phyloP scores from a whole-genome alignment of 2,329 filamentous ascomycete species.

The Cytospora paraplurivora region DNA sequence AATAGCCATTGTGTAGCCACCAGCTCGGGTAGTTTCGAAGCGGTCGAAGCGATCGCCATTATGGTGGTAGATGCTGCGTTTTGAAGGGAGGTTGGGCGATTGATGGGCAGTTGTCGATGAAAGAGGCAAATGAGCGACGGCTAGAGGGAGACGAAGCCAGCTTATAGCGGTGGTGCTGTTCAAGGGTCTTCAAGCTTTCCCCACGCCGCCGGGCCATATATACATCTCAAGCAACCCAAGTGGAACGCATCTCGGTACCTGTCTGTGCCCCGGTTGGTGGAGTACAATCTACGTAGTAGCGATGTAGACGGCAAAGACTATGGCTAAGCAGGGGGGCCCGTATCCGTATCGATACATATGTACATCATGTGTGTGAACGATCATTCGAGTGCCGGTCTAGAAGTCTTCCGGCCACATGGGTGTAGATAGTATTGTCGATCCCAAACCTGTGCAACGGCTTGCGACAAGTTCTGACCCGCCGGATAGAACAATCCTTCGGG shows the following conservation, averaged over 20 bases:
- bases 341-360: neutral
- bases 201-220: neutral
- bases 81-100: neutral
- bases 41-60: slow-evolving; percentile 15
- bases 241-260: neutral
- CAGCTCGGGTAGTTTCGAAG: slow-evolving; percentile 4
- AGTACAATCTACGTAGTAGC: neutral
- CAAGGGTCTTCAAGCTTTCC: neutral
- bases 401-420: neutral
- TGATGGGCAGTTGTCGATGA: neutral
- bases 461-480: neutral
- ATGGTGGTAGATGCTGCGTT: neutral
- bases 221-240: neutral
- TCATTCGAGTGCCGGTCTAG: slow-evolving; percentile 2
- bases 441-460: neutral
- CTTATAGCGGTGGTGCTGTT: neutral
- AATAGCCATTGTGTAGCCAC: slow-evolving; percentile 22
- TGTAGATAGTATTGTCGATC: neutral
- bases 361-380: slow-evolving; percentile 16
- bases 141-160: neutral
- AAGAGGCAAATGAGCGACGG: neutral
- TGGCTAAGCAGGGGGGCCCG: neutral
- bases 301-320: slow-evolving; percentile 3
- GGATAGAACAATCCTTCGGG: neutral
- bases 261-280: neutral